Percentiles rank a stretch among this genome's conserved stretches.
These are phyloP conservation scores for Pisolithus microcarpus DNA, from an alignment of 768 basidiomycete genomes.

Conservation along the genomic window DNA sequence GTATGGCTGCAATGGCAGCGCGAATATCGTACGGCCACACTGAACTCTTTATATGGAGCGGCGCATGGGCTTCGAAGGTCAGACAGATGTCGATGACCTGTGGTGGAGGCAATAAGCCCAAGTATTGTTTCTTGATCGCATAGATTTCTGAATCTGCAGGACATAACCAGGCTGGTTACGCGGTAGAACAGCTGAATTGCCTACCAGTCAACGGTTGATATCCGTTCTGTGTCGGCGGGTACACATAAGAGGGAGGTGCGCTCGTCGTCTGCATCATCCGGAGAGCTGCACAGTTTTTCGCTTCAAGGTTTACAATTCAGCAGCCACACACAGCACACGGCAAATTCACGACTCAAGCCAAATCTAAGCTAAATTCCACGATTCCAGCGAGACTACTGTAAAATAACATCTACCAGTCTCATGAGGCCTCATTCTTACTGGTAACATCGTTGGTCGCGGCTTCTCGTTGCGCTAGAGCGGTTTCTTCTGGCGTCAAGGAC, in stretches of 20 bases:
- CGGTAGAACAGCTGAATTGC: slow-evolving; percentile 20
- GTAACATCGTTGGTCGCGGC: background rate
- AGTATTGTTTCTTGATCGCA: slow-evolving; percentile 65
- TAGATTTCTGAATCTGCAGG: slow-evolving; percentile 38
- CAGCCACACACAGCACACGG: no score
- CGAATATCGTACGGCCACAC: slow-evolving; percentile 70
- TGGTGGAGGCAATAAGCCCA: slow-evolving; percentile 55
- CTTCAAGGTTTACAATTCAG: slow-evolving; percentile 45
- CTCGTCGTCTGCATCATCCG: slow-evolving; percentile 53
- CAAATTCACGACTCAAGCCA: background rate
- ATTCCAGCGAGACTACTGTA: no score
- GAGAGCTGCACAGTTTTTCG: slow-evolving; percentile 65
- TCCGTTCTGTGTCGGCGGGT: slow-evolving; percentile 30
- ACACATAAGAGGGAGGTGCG: slow-evolving; percentile 31
- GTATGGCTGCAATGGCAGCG: slow-evolving; percentile 52
- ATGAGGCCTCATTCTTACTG: background rate
- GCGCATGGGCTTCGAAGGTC: slow-evolving; percentile 61
- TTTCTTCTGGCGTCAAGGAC: slow-evolving; percentile 52
- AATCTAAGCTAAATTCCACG: no score
- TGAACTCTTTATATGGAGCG: slow-evolving; percentile 53
- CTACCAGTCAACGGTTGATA: slow-evolving; percentile 31
- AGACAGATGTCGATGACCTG: slow-evolving; percentile 80
- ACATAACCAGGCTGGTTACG: slow-evolving; percentile 16
- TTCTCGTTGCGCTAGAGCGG: slow-evolving; percentile 15
- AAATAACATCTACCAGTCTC: no score